Percentiles rank a stretch among this genome's conserved stretches.
phyloP scores from a whole-genome alignment of 2,329 filamentous ascomycete genomes.

The Neofusicoccum umdonicola region DNA sequence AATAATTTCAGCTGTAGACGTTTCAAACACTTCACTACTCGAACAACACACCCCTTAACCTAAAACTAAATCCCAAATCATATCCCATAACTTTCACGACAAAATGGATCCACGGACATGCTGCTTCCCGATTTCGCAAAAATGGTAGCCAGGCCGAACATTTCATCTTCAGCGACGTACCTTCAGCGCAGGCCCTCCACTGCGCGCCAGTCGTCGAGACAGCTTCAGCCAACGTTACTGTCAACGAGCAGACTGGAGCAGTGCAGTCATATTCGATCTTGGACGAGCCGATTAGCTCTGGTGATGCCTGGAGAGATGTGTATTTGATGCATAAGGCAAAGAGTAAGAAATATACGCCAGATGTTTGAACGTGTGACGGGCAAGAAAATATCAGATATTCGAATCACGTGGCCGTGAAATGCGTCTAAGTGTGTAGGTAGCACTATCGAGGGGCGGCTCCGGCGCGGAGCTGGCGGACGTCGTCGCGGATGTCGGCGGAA shows the following conservation, averaged over 20 bases:
- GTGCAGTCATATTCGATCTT: constrained; percentile 19
- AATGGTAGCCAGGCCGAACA: too few relatives aligned
- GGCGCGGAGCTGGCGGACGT: too few relatives aligned
- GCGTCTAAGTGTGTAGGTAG: too few relatives aligned
- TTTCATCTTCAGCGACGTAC: background rate
- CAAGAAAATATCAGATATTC: too few relatives aligned
- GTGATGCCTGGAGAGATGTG: constrained; percentile 20
- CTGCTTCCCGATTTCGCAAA: background rate
- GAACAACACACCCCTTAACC: too few relatives aligned
- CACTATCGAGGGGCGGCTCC: too few relatives aligned
- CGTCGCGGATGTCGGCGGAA: too few relatives aligned
- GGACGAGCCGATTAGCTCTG: background rate
- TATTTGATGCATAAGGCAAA: background rate
- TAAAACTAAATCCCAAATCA: background rate
- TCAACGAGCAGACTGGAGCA: constrained; percentile 11
- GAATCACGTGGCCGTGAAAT: too few relatives aligned
- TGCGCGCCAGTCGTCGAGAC: constrained; percentile 22
- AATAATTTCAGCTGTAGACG: too few relatives aligned
- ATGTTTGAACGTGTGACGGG: too few relatives aligned
- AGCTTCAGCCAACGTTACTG: constrained; percentile 18
- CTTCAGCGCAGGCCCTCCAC: constrained; percentile 20
- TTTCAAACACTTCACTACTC: constrained; percentile 7
- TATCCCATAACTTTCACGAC: background rate
- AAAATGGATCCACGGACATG: background rate
- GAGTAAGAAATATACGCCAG: too few relatives aligned